Evolutionary conservation across 345 rosid species (phyloP).

Genomic region (Rhodomyrtus tomentosa): DNA sequence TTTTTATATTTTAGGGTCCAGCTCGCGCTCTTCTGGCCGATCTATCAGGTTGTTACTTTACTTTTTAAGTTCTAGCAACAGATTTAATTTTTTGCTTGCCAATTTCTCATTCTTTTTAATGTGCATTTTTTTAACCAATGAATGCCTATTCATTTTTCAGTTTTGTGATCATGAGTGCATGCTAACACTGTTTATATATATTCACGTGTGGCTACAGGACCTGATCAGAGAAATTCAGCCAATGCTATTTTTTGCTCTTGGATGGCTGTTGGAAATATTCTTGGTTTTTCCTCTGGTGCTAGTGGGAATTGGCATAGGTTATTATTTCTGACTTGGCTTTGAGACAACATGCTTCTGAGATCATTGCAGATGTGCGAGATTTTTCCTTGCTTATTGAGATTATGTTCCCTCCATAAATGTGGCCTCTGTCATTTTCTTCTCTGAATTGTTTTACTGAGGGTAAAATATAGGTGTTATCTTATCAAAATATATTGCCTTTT

Average conservation of each 20-base stretch:
- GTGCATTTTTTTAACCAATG: not conserved
- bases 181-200: not conserved
- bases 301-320: slow-evolving; percentile 91
- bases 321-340: slow-evolving; percentile 6
- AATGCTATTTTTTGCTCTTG: slow-evolving; percentile 93
- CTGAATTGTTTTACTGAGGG: not conserved
- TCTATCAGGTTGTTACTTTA: slow-evolving; percentile 45
- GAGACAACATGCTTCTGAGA: not conserved
- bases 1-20: slow-evolving; percentile 56
- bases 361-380: not conserved
- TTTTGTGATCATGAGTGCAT: not conserved
- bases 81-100: not conserved
- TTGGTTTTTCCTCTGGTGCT: slow-evolving; percentile 98
- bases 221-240: slow-evolving; percentile 85
- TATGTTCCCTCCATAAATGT: not conserved
- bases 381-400: not conserved
- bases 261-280: slow-evolving; percentile 96
- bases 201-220: slow-evolving; percentile 34
- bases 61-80: not conserved
- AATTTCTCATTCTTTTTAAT: not conserved
- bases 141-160: not conserved
- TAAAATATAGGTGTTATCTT: not conserved
- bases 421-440: not conserved
- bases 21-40: slow-evolving; percentile 98
- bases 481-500: not conserved